phyloP scores from a whole-genome alignment of 1,284 basidiomycete genomes.

The Ganoderma sinense region DNA sequence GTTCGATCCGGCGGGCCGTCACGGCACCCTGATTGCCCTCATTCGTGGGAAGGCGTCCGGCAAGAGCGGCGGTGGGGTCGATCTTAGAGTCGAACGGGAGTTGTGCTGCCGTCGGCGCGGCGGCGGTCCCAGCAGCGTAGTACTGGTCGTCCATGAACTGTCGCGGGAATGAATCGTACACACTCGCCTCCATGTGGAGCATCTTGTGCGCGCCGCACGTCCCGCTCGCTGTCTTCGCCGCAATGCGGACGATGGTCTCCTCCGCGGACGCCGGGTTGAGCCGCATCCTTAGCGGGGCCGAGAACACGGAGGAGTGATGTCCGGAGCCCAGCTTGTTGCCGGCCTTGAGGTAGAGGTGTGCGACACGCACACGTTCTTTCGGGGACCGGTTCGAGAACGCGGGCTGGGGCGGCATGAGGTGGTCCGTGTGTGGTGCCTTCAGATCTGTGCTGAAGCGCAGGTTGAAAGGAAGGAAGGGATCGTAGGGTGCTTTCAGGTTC shows the following conservation, averaged over 20 bases:
- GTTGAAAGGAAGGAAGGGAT: neutral
- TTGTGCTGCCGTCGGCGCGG: neutral
- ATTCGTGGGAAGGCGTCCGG: neutral
- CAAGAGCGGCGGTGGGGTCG: neutral
- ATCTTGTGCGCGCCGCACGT: conserved; percentile 32
- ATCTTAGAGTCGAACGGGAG: no score
- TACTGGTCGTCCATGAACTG: conserved; percentile 52
- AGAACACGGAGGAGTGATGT: conserved; percentile 42
- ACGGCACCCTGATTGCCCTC: neutral
- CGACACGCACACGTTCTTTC: conserved; percentile 9
- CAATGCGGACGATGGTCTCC: conserved; percentile 39
- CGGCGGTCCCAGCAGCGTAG: neutral
- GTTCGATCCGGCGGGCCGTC: neutral
- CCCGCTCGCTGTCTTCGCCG: conserved; percentile 38
- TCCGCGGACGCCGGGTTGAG: conserved; percentile 30
- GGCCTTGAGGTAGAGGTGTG: conserved; percentile 37
- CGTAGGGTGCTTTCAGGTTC: neutral
- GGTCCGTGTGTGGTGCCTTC: neutral
- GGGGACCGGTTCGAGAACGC: neutral
- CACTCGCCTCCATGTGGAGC: conserved; percentile 47
- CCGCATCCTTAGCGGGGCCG: conserved; percentile 40
- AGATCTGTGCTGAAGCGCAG: neutral
- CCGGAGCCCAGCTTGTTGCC: conserved; percentile 40
- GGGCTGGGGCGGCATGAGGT: neutral
- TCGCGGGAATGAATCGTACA: conserved; percentile 51